Conservation (phyloP, 2,329 filamentous ascomycete species). For the Alternaria metachromatica region DNA sequence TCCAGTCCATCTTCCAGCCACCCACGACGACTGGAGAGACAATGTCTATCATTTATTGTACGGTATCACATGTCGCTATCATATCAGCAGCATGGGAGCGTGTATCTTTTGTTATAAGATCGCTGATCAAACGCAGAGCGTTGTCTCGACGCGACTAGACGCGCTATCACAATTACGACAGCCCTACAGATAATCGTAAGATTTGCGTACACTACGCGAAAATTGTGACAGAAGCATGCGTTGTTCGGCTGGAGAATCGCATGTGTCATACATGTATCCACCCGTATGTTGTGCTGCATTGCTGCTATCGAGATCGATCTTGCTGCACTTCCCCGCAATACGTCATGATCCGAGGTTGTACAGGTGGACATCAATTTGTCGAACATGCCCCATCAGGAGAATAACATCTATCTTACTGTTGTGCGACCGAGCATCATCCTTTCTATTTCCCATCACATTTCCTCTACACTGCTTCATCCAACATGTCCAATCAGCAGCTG, state of each 20-base stretch:
- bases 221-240: neutral
- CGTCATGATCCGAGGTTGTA: conserved; percentile 24
- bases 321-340: conserved; percentile 20
- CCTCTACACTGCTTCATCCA: neutral
- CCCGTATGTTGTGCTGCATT: neutral
- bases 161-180: neutral
- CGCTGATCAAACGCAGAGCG: no score
- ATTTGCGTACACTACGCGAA: neutral
- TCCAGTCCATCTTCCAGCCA: neutral
- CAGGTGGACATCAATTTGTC: neutral
- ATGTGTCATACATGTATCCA: neutral
- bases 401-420: neutral
- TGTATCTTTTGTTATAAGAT: no score
- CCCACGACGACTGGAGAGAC: neutral
- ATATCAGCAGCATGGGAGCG: neutral
- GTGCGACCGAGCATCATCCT: neutral
- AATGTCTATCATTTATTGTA: accelerated
- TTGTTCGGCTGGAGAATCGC: neutral
- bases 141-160: neutral
- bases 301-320: neutral
- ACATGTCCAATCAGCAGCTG: conserved; percentile 31
- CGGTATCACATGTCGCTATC: neutral
- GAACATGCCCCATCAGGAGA: neutral
- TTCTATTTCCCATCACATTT: no score
- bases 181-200: no score